Evolutionary conservation across 129 eudicot genomes (phyloP).

Genomic region (Smallanthus sonchifolius): DNA sequence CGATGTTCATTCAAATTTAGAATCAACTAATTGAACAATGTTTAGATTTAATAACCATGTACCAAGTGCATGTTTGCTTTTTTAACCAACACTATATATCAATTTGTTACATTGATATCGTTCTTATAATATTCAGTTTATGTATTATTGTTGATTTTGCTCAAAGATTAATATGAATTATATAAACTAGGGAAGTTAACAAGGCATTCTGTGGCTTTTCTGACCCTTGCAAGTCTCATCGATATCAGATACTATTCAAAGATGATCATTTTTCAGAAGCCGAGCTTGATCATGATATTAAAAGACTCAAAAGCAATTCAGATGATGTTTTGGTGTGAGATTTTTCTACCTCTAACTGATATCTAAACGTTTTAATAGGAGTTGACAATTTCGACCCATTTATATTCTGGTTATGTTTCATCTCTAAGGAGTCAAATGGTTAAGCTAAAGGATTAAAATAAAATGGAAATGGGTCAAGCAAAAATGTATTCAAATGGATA

Average conservation of each 20-base stretch:
- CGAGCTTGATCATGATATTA: conserved; percentile 27
- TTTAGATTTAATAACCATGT: not conserved
- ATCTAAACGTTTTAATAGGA: not conserved
- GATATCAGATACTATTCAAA: conserved; percentile 30
- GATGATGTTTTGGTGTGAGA: conserved; percentile 30
- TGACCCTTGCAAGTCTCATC: conserved; percentile 44
- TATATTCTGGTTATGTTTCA: not conserved
- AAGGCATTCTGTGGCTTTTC: conserved; percentile 90
- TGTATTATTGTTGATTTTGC: conserved; percentile 1
- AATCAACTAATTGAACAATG: not conserved
- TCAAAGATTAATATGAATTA: not conserved
- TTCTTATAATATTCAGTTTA: not conserved
- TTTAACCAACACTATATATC: not conserved
- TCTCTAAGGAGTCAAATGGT: not conserved
- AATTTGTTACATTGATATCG: not conserved
- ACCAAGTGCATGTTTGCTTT: not conserved
- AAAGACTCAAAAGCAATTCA: conserved; percentile 14
- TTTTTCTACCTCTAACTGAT: conserved; percentile 1
- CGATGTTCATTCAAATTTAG: not conserved
- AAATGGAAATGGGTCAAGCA: not conserved
- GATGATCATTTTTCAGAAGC: conserved; percentile 16
- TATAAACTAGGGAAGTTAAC: conserved; percentile 62
- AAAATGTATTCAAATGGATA: not conserved
- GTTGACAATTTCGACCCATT: not conserved
- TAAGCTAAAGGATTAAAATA: not conserved